A percentile compares a stretch with the other conserved stretches of the same genome.
phyloP scores from a whole-genome alignment of 805 yeast species.

The Wickerhamiella nectarea region DNA sequence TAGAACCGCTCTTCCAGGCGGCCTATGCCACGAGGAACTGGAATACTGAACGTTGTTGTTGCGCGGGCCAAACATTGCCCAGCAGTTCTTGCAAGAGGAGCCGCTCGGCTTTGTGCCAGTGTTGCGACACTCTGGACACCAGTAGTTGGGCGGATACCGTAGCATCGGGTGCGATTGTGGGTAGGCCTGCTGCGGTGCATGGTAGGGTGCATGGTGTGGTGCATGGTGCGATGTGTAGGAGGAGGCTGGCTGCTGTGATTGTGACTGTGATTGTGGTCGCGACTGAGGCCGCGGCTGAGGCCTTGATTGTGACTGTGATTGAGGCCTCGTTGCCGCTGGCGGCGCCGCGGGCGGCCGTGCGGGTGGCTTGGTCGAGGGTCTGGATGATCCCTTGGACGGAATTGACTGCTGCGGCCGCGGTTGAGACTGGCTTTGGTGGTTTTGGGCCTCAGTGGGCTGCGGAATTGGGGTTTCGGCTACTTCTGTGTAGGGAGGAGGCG shows the following conservation, averaged over 20 bases:
- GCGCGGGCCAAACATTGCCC: constrained; percentile 8
- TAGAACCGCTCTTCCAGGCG: constrained; percentile 2
- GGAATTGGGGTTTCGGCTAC: not conserved
- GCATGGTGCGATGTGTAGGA: not conserved
- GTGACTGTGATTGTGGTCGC: not conserved
- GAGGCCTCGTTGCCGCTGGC: not conserved
- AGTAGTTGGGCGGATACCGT: constrained; percentile 1
- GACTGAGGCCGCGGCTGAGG: not conserved
- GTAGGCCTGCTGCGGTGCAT: not conserved
- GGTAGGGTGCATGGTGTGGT: not conserved
- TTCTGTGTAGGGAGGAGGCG: not conserved
- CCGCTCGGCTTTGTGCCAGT: constrained; percentile 6
- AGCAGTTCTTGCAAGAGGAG: constrained; percentile 8
- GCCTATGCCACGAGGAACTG: not conserved
- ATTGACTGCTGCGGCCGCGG: not conserved
- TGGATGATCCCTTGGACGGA: not conserved
- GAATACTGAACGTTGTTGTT: not conserved
- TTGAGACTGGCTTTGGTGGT: not conserved
- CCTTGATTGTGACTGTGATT: not conserved
- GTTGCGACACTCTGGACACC: not conserved
- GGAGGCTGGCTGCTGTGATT: not conserved
- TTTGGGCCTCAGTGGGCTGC: not conserved
- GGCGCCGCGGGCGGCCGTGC: not conserved
- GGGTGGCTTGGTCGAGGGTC: not conserved
- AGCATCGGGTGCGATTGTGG: not conserved